Base-by-base conservation (phyloP, 768 basidiomycete genomes). In the Pleurotus giganteus region DNA sequence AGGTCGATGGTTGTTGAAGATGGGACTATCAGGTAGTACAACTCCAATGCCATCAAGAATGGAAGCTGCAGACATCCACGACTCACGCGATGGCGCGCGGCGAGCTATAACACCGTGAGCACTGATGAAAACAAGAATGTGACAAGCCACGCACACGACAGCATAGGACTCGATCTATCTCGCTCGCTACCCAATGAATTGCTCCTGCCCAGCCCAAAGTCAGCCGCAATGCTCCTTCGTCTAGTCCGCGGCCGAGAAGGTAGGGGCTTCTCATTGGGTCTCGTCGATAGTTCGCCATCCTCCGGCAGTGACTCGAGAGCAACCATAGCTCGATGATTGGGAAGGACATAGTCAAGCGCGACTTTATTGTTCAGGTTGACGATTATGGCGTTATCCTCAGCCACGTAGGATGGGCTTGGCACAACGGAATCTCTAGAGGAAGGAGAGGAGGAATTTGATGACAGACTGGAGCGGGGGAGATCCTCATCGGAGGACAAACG, bases 361-460 rank as follows among this genome's bases (percentile, higher is more conserved):
- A 32, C 34, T 23, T 53, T 47, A 12, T 36, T 15, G 7, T 78
- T 75, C 54, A 79, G 72, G 29, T 72, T 72, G 53, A 79, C 79
- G 8, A 68, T 62, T 27, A 79, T 56, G 36, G 76, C 69, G 19
- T 63, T 63, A 12, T 79, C 75, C 29, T 75, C 77, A 27, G 63
- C 66, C 12, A 55, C 60, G 44, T 62, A 62, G 2, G 76, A 72
- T 42, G 62, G 58, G 28, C 63, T 69, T 34, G 66, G 37, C n/a
- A 61, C 31, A 50, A 39, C 58, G 44, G 64, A 64, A 54, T 62
- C 61, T 17, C 61, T 50, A 6, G 63, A 58, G 11, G 63, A 62
- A 5, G 58, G 57, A 11, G 52, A 50, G 24, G 29, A 34, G 19
- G 29, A 41, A 2, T 29, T 27, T 12, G 29, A 31, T 2, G 37